These are phyloP conservation scores for Globisporangium megalacanthum DNA, from an alignment of 352 stramenopile genomes.

Conservation along the genomic window DNA sequence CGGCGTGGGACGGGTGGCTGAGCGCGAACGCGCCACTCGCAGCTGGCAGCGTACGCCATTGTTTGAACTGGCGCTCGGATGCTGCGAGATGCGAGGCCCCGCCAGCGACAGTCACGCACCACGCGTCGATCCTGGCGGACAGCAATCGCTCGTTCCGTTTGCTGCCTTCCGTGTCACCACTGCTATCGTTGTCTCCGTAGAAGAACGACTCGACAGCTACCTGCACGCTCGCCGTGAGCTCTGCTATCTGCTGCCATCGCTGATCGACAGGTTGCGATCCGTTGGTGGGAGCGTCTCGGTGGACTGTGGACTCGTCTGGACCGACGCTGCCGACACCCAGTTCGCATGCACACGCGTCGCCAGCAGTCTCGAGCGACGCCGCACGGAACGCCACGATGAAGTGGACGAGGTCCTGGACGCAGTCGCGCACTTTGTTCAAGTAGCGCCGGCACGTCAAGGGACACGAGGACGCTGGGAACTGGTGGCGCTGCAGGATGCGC, in stretches of 20 bases:
- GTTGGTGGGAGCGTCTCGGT: too few species aligned
- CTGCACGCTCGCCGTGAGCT: not conserved
- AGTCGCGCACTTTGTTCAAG: constrained; percentile 25
- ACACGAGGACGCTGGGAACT: too few species aligned
- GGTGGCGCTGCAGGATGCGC: constrained; percentile 15
- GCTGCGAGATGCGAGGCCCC: not conserved
- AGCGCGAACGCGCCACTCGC: constrained; percentile 4
- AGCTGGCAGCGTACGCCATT: constrained; percentile 1
- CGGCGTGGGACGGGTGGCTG: not conserved
- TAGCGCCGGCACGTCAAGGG: constrained; percentile 11
- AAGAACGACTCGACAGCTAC: constrained; percentile 5
- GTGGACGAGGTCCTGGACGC: constrained; percentile 23
- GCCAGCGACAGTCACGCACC: constrained; percentile 2
- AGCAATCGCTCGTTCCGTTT: not conserved
- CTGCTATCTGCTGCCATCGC: not conserved
- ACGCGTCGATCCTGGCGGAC: not conserved
- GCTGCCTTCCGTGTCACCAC: too few species aligned
- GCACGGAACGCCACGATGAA: constrained; percentile 32
- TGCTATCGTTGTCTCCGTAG: not conserved
- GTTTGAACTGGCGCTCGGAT: constrained; percentile 2
- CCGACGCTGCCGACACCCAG: too few species aligned
- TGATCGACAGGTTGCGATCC: too few species aligned
- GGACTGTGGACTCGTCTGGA: too few species aligned
- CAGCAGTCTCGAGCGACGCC: constrained; percentile 6
- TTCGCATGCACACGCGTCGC: too few species aligned